phyloP scores from a whole-genome alignment of 1,139 yeast species.

The Zygosaccharomyces sapae region DNA sequence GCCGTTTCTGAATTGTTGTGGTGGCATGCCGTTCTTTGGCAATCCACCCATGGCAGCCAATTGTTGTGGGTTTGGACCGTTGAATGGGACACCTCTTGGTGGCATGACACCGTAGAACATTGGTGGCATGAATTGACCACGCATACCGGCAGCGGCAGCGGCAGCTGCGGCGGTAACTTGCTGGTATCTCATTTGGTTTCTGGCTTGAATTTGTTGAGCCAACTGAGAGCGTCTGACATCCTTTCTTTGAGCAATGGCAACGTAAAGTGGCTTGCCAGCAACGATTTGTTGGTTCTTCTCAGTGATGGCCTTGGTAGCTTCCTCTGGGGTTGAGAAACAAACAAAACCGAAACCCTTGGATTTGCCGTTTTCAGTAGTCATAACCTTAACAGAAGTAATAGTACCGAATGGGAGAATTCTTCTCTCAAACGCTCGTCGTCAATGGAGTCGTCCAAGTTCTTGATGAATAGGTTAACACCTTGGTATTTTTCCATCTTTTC shows the following conservation, averaged over 20 bases:
- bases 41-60: conserved; percentile 46
- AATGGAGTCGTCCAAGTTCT: conserved; percentile 90
- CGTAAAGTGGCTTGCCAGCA: conserved; percentile 94
- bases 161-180: conserved; percentile 71
- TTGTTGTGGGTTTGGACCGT: conserved; percentile 87
- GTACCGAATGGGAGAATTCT: conserved; percentile 92
- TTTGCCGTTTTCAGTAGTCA: conserved; percentile 92
- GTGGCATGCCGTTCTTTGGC: conserved; percentile 64
- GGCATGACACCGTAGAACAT: conserved; percentile 81
- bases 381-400: conserved; percentile 94
- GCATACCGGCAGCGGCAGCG: conserved; percentile 55
- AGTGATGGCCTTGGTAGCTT: conserved; percentile 96
- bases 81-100: conserved; percentile 85
- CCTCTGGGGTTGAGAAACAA: conserved; percentile 96
- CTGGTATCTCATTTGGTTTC: conserved; percentile 98
- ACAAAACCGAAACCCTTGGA: conserved; percentile 99
- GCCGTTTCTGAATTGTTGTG: conserved; percentile 55
- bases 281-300: conserved; percentile 99
- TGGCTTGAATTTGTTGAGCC: conserved; percentile 96
- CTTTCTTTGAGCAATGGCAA: conserved; percentile 98
- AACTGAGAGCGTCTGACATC: conserved; percentile 97
- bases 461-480: conserved; percentile 94
- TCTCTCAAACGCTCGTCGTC: conserved; percentile 89
- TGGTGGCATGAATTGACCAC: conserved; percentile 95
- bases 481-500: conserved; percentile 94